Evolutionary conservation across 2,329 filamentous ascomycete genomes (phyloP).

Genomic region (Penicillium sp.): DNA sequence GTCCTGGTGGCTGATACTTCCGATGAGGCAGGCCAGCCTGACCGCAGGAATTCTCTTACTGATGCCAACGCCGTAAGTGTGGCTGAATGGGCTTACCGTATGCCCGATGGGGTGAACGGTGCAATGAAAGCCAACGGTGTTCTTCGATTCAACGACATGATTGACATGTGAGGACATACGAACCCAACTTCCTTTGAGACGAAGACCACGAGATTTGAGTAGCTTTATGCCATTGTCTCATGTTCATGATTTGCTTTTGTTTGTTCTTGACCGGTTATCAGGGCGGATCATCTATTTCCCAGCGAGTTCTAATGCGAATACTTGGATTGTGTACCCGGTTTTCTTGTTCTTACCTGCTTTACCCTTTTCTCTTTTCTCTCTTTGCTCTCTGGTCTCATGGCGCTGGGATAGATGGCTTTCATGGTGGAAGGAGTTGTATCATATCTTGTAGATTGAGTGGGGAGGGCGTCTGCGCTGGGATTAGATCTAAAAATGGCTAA

Average conservation of each 20-base stretch:
- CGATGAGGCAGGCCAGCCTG: slow-evolving; percentile 47
- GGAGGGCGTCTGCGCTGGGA: slow-evolving; percentile 20
- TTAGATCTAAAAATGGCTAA: slow-evolving; percentile 35
- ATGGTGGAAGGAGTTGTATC: slow-evolving; percentile 9
- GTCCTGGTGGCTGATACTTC: slow-evolving; percentile 89
- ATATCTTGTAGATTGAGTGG: slow-evolving; percentile 24
- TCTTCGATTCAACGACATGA: slow-evolving; percentile 87
- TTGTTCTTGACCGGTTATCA: slow-evolving; percentile 3
- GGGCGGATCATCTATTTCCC: background rate
- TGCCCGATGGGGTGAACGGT: slow-evolving; percentile 83
- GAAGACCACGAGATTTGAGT: slow-evolving; percentile 22
- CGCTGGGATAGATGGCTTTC: slow-evolving; percentile 9
- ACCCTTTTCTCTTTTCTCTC: slow-evolving; percentile 1
- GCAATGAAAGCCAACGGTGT: slow-evolving; percentile 83
- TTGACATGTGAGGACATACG: slow-evolving; percentile 60
- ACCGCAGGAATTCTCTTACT: slow-evolving; percentile 21
- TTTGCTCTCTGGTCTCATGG: slow-evolving; percentile 6
- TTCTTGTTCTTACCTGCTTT: background rate
- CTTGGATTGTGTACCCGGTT: background rate
- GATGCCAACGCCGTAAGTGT: slow-evolving; percentile 30
- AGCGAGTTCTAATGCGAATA: slow-evolving; percentile 2
- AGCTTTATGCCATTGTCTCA: slow-evolving; percentile 10
- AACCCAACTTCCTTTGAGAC: slow-evolving; percentile 8
- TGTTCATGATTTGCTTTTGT: slow-evolving; percentile 8
- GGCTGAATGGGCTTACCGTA: slow-evolving; percentile 47